These are phyloP conservation scores for Cardiospermum halicacabum DNA, from an alignment of 345 rosid species.

Conservation along the genomic window DNA sequence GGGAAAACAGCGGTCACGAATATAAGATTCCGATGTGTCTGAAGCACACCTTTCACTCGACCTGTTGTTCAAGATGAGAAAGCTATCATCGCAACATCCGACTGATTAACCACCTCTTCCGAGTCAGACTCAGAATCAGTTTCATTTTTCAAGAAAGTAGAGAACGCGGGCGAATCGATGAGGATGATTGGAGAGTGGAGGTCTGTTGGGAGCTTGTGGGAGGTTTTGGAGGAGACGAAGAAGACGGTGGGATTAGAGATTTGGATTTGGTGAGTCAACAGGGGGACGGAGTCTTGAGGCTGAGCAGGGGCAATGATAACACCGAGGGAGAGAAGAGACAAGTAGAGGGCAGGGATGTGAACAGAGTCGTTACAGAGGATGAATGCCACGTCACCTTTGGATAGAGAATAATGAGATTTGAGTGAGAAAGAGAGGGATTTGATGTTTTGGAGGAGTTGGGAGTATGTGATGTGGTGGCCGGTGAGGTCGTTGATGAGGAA, in stretches of 20 bases:
- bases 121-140: background rate
- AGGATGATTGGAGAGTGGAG: conserved; percentile 46
- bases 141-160: conserved; percentile 29
- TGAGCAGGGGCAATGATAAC: conserved; percentile 63
- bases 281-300: conserved; percentile 53
- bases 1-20: conserved; percentile 16
- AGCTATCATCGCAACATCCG: conserved; percentile 62
- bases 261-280: conserved; percentile 51
- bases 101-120: conserved; percentile 34
- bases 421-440: conserved; percentile 34
- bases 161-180: conserved; percentile 72
- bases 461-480: conserved; percentile 36
- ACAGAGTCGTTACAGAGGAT: conserved; percentile 57
- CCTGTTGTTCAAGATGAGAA: conserved; percentile 89
- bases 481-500: conserved; percentile 6
- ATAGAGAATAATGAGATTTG: conserved; percentile 35
- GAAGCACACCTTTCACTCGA: conserved; percentile 56
- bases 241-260: conserved; percentile 59
- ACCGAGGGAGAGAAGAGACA: conserved; percentile 62
- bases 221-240: conserved; percentile 58
- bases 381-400: conserved; percentile 56
- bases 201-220: conserved; percentile 34
- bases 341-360: conserved; percentile 60
- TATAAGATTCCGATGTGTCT: conserved; percentile 67
- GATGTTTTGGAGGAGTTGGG: conserved; percentile 46